Conservation (phyloP, 139 green algal species). For the Choricystis sp. region DNA sequence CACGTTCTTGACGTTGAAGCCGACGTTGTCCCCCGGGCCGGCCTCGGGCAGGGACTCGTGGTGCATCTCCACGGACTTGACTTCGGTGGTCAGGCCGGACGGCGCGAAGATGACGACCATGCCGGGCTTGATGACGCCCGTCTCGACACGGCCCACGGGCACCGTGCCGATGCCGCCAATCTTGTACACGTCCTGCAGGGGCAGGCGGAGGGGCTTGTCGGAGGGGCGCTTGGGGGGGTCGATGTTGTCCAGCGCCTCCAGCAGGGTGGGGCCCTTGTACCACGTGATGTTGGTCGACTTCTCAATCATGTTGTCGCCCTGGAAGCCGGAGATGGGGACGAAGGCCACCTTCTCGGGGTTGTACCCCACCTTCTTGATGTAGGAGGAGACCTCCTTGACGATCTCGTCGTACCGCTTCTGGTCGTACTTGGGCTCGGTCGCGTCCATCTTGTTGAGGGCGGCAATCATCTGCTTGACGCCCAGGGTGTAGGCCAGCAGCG, state of each 20-base stretch:
- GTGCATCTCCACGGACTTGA: conserved; percentile 93
- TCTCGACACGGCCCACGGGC: conserved; percentile 92
- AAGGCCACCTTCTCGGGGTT: conserved; percentile 77
- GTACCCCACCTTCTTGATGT: conserved; percentile 48
- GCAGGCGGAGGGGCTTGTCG: conserved; percentile 71
- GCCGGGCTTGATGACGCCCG: conserved; percentile 83
- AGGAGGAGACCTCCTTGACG: conserved; percentile 84
- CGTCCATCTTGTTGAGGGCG: conserved; percentile 96
- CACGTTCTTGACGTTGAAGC: conserved; percentile 97
- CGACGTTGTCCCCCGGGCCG: conserved; percentile 94
- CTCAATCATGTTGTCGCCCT: conserved; percentile 98
- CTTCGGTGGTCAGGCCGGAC: conserved; percentile 27
- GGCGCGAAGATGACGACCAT: conserved; percentile 80
- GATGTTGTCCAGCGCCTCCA: conserved; percentile 81
- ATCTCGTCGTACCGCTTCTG: conserved; percentile 95
- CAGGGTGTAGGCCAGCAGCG: conserved; percentile 90
- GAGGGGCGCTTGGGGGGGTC: conserved; percentile 68
- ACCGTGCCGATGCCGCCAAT: conserved; percentile 98
- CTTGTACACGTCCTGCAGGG: conserved; percentile 93
- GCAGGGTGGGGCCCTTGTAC: conserved; percentile 77
- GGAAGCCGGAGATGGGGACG: conserved; percentile 96
- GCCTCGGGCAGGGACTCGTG: conserved; percentile 90
- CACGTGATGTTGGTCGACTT: conserved; percentile 87
- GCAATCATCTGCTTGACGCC: conserved; percentile 96
- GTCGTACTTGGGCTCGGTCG: conserved; percentile 77